Evolutionary conservation across 768 basidiomycete genomes (phyloP).

Genomic region (Mycena albidolilacea): DNA sequence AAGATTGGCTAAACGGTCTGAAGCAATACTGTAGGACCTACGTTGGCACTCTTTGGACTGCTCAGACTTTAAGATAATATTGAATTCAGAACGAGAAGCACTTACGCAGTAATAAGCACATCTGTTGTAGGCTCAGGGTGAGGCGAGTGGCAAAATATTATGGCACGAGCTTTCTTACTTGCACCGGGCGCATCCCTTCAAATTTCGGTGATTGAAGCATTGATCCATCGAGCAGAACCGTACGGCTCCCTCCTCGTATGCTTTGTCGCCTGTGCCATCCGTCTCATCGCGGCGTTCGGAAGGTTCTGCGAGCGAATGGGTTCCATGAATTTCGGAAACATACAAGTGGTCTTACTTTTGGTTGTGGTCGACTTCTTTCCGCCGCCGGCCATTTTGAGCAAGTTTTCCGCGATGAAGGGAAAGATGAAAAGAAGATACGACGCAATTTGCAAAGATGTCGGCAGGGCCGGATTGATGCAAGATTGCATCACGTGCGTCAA

Average conservation of each 20-base stretch:
- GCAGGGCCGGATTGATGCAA: too few relatives aligned
- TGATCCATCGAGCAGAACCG: conserved; percentile 18
- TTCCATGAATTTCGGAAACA: too few relatives aligned
- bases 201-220: conserved; percentile 12
- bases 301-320: not conserved
- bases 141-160: not conserved
- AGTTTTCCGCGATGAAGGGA: too few relatives aligned
- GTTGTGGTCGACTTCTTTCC: too few relatives aligned
- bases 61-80: not conserved
- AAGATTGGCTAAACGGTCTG: not conserved
- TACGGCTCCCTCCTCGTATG: conserved; percentile 7
- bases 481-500: too few relatives aligned
- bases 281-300: conserved; percentile 10
- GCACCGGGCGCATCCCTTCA: conserved; percentile 11
- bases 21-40: not conserved
- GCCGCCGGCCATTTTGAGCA: too few relatives aligned
- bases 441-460: too few relatives aligned
- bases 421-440: too few relatives aligned
- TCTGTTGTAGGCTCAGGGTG: not conserved
- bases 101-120: conserved; percentile 1
- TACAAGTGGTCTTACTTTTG: too few relatives aligned
- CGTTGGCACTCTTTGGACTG: conserved; percentile 21
- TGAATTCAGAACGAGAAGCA: not conserved
- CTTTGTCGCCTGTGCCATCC: conserved; percentile 9
- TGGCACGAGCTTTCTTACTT: not conserved